Conservation (phyloP, 805 yeast species). For the Phaffomyces antillensis region DNA sequence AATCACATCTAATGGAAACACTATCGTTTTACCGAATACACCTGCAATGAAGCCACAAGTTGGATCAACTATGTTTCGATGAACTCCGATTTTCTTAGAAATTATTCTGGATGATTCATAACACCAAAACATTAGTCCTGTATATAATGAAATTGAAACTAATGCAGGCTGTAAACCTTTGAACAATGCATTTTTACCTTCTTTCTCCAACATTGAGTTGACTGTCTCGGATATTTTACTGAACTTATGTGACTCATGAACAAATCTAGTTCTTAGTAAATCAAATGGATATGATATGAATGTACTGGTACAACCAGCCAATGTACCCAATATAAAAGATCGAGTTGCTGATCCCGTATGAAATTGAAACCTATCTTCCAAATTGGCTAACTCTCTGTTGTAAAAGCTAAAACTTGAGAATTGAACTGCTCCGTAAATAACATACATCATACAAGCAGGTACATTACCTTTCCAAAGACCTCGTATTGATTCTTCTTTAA, state of each 20-base stretch:
- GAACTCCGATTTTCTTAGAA: slow-evolving; percentile 6
- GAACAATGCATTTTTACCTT: slow-evolving; percentile 42
- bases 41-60: slow-evolving; percentile 75
- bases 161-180: slow-evolving; percentile 45
- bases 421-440: slow-evolving; percentile 79
- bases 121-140: slow-evolving; percentile 69
- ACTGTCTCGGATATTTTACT: slow-evolving; percentile 25
- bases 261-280: slow-evolving; percentile 78
- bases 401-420: slow-evolving; percentile 62
- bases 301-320: slow-evolving; percentile 74
- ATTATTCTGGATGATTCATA: slow-evolving; percentile 38
- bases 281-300: slow-evolving; percentile 82
- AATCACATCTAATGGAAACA: slow-evolving; percentile 83
- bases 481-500: slow-evolving; percentile 55
- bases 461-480: slow-evolving; percentile 96
- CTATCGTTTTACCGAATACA: slow-evolving; percentile 55
- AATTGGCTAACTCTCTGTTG: slow-evolving; percentile 35
- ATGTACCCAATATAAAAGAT: slow-evolving; percentile 56
- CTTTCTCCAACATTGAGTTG: slow-evolving; percentile 26
- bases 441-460: slow-evolving; percentile 84
- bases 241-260: slow-evolving; percentile 23
- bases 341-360: slow-evolving; percentile 23
- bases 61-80: slow-evolving; percentile 34
- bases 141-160: slow-evolving; percentile 57
- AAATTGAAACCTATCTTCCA: slow-evolving; percentile 18